Base-by-base conservation (phyloP, 2,329 filamentous ascomycete species). In the Fusarium pilosicola region DNA sequence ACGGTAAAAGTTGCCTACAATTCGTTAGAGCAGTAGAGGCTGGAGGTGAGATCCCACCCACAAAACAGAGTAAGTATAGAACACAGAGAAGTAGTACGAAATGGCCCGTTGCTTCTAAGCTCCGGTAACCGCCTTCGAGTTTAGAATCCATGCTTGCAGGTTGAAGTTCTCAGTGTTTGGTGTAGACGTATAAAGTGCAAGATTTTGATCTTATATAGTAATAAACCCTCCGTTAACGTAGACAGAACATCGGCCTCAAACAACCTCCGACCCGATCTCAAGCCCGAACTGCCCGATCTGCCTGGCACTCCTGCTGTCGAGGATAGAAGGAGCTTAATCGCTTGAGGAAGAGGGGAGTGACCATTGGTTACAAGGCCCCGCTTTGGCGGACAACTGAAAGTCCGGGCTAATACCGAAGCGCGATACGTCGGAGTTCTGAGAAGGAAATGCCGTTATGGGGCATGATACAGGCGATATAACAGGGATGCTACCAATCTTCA, bases 21-120 rank as follows among this genome's bases (percentile, higher is more conserved):
- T 2, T 10, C 24, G n/a, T 34, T 34, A 32, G 0, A 20, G 7
- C 3, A 4, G 11, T 4, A 13, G 11, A 9, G 7, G 10, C 4
- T 17, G 7, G 14, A n/a, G 1, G 1, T 17, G 0, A 4, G 10
- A 11, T 6, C 0, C 4, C 3, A 24, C 11, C 5, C 0, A 51
- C 48, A 34, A 24, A 7, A 1, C 15, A 34, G 12, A 51, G 17
- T 0, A 34, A 24, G 30, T 6, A 51, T 18, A 34, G 6, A 20
- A n/a, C 2, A 24, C 3, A 34, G 12, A 34, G 12, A 20, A 51
- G 15, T 1, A 51, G 30, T 7, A 34, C 3, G 2, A 14, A 24
- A 24, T 14, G 4, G 2, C 12, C 8, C 14, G 15, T 18, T 24
- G 17, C 12, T 20, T 24, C 30, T 2, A 24, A 20, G 17, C 4